Evolutionary conservation across 176 grass and related monocot species (phyloP).

Genomic region (Puccinellia tenuiflora): DNA sequence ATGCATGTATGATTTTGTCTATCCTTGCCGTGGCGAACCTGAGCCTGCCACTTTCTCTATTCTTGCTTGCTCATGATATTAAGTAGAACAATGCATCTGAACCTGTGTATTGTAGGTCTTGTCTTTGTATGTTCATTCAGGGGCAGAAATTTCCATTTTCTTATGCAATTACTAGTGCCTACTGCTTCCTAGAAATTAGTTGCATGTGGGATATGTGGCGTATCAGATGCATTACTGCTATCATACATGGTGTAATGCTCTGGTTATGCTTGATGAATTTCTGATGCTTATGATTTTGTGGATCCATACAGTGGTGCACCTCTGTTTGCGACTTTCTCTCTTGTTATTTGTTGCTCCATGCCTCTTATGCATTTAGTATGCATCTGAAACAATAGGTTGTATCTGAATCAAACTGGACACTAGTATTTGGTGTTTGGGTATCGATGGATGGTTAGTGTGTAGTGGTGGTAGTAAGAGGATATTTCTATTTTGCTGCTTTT

Average conservation of each 20-base stretch:
- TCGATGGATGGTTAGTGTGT: too few species aligned
- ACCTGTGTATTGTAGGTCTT: too few species aligned
- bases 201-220: not conserved
- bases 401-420: not conserved
- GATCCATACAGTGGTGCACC: not conserved
- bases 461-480: too few species aligned
- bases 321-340: not conserved
- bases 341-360: not conserved
- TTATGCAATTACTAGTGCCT: not conserved
- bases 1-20: too few species aligned
- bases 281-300: not conserved
- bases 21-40: too few species aligned
- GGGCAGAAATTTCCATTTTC: too few species aligned
- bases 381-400: not conserved
- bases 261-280: not conserved
- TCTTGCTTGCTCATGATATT: too few species aligned
- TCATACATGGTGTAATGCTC: not conserved
- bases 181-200: not conserved
- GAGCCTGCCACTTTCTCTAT: too few species aligned
- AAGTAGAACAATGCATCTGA: too few species aligned
- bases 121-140: too few species aligned
- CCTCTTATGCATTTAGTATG: not conserved
- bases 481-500: too few species aligned
- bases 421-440: too few species aligned
- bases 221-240: not conserved